A percentile compares a stretch with the other conserved stretches of the same genome.
Conservation (phyloP, 1,284 basidiomycete species). For the Microbotryum lychnidis-dioicae region DNA sequence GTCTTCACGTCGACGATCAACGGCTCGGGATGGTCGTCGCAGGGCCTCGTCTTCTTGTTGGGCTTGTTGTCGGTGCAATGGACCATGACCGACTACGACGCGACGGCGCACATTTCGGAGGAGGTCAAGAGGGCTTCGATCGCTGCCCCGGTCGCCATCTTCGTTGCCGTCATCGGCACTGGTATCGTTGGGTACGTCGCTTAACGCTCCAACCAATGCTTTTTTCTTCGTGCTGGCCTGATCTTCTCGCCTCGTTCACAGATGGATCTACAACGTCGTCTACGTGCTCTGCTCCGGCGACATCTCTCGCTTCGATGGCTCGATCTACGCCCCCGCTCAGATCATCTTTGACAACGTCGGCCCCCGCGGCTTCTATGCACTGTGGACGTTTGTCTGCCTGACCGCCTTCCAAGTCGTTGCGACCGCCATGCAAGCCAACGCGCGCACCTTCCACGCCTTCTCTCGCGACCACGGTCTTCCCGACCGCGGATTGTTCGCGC, state of each 20-base stretch:
- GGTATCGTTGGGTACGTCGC: constrained; percentile 67
- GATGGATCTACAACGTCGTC: constrained; percentile 39
- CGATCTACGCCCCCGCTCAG: constrained; percentile 26
- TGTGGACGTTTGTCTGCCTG: constrained; percentile 74
- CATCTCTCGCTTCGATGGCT: constrained; percentile 29
- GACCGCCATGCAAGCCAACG: constrained; percentile 70
- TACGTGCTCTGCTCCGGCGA: constrained; percentile 28
- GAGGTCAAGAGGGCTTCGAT: constrained; percentile 83
- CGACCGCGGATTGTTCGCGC: constrained; percentile 69
- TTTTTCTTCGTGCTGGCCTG: neutral
- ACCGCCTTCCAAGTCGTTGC: constrained; percentile 47
- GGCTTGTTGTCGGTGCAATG: constrained; percentile 84
- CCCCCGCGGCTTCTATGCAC: constrained; percentile 54
- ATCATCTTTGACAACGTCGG: constrained; percentile 71
- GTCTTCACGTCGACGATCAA: constrained; percentile 69
- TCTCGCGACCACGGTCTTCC: constrained; percentile 66
- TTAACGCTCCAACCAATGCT: neutral
- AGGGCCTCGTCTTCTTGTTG: constrained; percentile 75
- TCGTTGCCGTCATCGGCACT: constrained; percentile 72
- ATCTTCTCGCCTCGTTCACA: neutral
- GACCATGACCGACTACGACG: constrained; percentile 58
- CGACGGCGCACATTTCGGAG: constrained; percentile 77
- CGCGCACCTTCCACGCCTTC: constrained; percentile 81
- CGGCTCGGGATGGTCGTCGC: constrained; percentile 68
- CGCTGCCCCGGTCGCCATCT: constrained; percentile 64